Base-by-base conservation (phyloP, 2,329 filamentous ascomycete genomes). In the Tolypocladium paradoxum region DNA sequence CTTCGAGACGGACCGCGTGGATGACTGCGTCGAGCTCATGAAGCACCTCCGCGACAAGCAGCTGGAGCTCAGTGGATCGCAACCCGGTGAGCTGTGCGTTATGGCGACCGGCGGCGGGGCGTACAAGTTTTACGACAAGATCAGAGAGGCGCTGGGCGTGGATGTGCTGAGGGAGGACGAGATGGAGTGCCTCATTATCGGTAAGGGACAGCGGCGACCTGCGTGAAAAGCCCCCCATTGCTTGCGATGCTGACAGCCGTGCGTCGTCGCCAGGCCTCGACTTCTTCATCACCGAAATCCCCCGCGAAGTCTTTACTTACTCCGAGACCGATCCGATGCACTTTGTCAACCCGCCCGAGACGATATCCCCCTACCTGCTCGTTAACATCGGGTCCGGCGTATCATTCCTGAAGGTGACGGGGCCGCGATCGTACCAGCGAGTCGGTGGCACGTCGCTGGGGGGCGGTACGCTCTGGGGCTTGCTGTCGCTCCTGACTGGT, bases 351-450 rank as follows among this genome's bases (percentile, higher is more conserved):
- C 83, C 90, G 1, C 76, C 83, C n/a, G 84, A 92, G 60, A 73
- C 75, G 60, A 90, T 96, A 55, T 97, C 99, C 68, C 93, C 93
- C 2, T 99, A 99, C 67, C 83, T 99, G 45, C 83, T 99, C 33
- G 93, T 99, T 64, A 99, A 99, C 71, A 99, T 99, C 61, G 93
- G 93, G 47, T 96, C 91, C 8, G 93, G 93, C 50, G 93, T 99
- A 6, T 93, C 87, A 43, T 95, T 99, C 81, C 86, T 99, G 70
- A 97, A 97, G 68, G 93, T 99, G 8, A 95, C 88, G 0, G 92
- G 91, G 0, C 91, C 90, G 0, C 82, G 87, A 52, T 81, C 90
- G 58, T 96, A 87, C 68, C 79, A 95, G 69, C 88, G 93, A 62
- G 92, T 99, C 11, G 93, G 93, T 51, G 93, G 93, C 56, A 96